phyloP scores from a whole-genome alignment of 176 grass and related monocot genomes.

The Zea luxurians region DNA sequence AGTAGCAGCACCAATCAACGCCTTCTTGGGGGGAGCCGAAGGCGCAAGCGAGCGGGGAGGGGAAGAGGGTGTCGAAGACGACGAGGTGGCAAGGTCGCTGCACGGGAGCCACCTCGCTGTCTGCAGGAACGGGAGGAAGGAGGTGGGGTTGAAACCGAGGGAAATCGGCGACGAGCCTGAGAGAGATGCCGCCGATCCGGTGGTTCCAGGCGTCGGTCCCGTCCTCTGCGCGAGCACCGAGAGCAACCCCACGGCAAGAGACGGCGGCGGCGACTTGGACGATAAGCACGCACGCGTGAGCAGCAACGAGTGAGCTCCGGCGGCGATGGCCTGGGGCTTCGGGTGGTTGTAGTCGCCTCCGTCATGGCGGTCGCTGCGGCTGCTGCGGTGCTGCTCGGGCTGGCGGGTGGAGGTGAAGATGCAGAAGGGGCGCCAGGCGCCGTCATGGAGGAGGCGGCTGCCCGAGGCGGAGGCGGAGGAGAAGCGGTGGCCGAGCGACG shows the following conservation, averaged over 20 bases:
- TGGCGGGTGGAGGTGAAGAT: constrained; percentile 55
- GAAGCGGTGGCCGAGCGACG: constrained; percentile 43
- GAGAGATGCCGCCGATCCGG: constrained; percentile 42
- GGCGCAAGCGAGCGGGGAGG: constrained; percentile 31
- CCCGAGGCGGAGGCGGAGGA: constrained; percentile 33
- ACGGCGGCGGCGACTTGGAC: constrained; percentile 45
- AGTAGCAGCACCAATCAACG: constrained; percentile 26
- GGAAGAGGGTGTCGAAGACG: constrained; percentile 27
- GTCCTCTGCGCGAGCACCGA: constrained; percentile 55
- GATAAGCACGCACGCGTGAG: constrained; percentile 39
- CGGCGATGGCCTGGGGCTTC: constrained; percentile 29
- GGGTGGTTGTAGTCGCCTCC: constrained; percentile 40
- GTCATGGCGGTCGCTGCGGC: constrained; percentile 15
- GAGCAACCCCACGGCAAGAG: constrained; percentile 52
- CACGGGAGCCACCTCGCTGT: constrained; percentile 85
- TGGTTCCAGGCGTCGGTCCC: constrained; percentile 27
- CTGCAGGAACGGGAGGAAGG: constrained; percentile 79
- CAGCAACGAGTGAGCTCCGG: constrained; percentile 36
- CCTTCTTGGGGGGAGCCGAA: constrained; percentile 35
- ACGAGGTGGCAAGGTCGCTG: constrained; percentile 58
- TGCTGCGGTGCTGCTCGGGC: constrained; percentile 30
- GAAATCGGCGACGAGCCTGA: constrained; percentile 60
- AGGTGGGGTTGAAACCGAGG: constrained; percentile 72
- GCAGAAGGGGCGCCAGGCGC: constrained; percentile 58
- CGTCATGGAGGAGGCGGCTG: constrained; percentile 48